Conservation (phyloP, 257 asterid genomes). For the Capsicum rhomboideum region DNA sequence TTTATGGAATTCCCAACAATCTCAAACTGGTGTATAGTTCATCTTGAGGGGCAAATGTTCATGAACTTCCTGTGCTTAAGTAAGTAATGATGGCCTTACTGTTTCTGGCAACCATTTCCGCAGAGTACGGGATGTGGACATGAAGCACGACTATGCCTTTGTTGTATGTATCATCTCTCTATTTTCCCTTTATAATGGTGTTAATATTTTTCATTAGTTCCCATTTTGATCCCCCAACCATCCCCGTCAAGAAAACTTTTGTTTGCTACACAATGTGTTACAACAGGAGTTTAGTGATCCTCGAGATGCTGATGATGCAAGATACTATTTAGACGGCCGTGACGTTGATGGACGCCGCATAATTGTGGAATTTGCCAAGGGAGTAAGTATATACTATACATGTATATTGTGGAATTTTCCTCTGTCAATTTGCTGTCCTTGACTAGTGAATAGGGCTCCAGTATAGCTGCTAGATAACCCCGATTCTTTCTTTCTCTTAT, state of each 20-base stretch:
- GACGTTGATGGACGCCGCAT: slow-evolving; percentile 95
- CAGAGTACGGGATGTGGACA: slow-evolving; percentile 99
- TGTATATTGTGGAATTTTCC: neutral
- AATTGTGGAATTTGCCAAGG: slow-evolving; percentile 86
- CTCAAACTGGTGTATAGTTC: slow-evolving; percentile 96
- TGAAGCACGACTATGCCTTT: slow-evolving; percentile 99
- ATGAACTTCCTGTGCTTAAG: slow-evolving; percentile 82
- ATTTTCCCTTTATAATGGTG: neutral
- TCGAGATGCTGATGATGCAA: slow-evolving; percentile 98
- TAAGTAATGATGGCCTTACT: slow-evolving; percentile 97
- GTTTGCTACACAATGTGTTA: slow-evolving; percentile 12
- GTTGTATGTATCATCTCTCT: slow-evolving; percentile 57
- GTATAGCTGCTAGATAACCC: neutral
- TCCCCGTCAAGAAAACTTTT: neutral
- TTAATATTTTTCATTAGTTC: neutral
- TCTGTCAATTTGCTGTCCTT: neutral
- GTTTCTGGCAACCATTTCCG: slow-evolving; percentile 99
- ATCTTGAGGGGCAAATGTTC: slow-evolving; percentile 88
- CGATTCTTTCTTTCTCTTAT: neutral
- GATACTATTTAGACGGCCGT: slow-evolving; percentile 69
- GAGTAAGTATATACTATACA: slow-evolving; percentile 43
- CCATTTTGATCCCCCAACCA: neutral
- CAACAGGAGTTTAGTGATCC: slow-evolving; percentile 88
- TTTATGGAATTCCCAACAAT: slow-evolving; percentile 89
- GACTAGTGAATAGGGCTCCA: neutral